phyloP scores from a whole-genome alignment of 2,329 filamentous ascomycete species.

The Davidsoniella eucalypti region DNA sequence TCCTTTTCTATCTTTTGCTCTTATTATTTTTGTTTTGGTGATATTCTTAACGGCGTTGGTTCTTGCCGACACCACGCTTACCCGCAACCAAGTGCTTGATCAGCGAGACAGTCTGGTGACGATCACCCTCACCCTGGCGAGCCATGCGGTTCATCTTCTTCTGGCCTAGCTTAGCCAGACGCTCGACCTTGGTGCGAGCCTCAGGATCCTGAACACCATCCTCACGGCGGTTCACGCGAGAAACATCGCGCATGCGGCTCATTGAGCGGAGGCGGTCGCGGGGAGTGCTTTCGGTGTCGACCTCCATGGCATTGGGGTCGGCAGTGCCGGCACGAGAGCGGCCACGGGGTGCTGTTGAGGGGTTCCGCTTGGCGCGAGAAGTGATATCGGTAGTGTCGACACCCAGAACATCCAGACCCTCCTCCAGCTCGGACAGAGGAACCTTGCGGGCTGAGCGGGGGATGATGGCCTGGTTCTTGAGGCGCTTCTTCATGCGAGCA shows the following conservation, averaged over 20 bases:
- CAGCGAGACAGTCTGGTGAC: constrained; percentile 66
- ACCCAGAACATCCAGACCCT: constrained; percentile 68
- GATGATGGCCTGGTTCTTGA: constrained; percentile 94
- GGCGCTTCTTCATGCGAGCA: constrained; percentile 81
- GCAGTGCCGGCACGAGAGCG: constrained; percentile 49
- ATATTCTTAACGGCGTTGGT: constrained; percentile 43
- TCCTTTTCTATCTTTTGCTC: background rate
- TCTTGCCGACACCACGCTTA: constrained; percentile 90
- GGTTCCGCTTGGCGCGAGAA: constrained; percentile 48
- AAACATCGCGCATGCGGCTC: constrained; percentile 40
- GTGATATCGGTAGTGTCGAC: constrained; percentile 64
- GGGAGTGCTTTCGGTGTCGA: constrained; percentile 32
- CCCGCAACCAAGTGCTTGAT: constrained; percentile 86
- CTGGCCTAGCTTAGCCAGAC: constrained; percentile 76
- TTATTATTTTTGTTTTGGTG: background rate
- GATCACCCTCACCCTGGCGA: constrained; percentile 88
- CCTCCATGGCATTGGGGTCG: constrained; percentile 61
- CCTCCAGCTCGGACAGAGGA: constrained; percentile 73
- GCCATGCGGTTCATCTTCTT: constrained; percentile 99
- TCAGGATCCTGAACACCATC: constrained; percentile 58
- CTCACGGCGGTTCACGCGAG: constrained; percentile 45
- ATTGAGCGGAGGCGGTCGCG: constrained; percentile 51
- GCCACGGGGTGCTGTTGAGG: constrained; percentile 48
- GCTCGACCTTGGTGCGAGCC: constrained; percentile 63
- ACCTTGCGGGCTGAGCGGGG: constrained; percentile 69